Base-by-base conservation (phyloP, 2,329 filamentous ascomycete genomes). In the Colletotrichum endophyticum region DNA sequence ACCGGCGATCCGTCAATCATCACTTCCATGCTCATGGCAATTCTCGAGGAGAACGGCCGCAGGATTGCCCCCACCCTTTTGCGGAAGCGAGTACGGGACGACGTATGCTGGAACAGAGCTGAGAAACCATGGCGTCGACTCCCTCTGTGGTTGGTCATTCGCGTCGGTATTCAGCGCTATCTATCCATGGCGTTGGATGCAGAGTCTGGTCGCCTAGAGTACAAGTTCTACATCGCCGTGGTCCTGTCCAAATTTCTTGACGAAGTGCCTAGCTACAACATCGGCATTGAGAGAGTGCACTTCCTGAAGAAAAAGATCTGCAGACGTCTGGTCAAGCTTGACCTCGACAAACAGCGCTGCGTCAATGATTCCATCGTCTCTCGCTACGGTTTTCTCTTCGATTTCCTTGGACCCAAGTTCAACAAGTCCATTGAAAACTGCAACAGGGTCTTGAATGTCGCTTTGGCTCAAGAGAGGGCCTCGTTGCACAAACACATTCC, bases 1-100 rank as follows among this genome's bases (percentile, higher is more conserved):
- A 92, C 91, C 0, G 82, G 86, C 0, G 82, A 90, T 70, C 93
- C 93, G 0, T 85, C 88, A 0, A 81, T 94, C 2, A 88, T 95
- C 4, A 90, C 88, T 0, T 87, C 91, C 11, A 85, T 94, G 75
- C 85, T 95, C 11, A 90, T 94, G 83, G 88, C 91, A 0, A 81
- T 94, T 0, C 82, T 95, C 0, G 89, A 92, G 79, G 89, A 87
- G 0, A 85, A 89, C 8, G 93, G 93, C 0, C 72, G 80, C 0
- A 78, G 84, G 0, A 74, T 84, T 0, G 70, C 82, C 1, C 83
- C 88, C 0, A 78, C 83, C 0, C 28, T 85, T 0, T 80, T 94
- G 2, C 84, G 84, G 0, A 95, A 95, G 80, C 86, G 89, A 3
- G 87, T 94, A 0, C 87, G 91, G 0, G 93, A 95, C 66, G 92